Base-by-base conservation (phyloP, 345 rosid species). In the Gossypium arboreum region DNA sequence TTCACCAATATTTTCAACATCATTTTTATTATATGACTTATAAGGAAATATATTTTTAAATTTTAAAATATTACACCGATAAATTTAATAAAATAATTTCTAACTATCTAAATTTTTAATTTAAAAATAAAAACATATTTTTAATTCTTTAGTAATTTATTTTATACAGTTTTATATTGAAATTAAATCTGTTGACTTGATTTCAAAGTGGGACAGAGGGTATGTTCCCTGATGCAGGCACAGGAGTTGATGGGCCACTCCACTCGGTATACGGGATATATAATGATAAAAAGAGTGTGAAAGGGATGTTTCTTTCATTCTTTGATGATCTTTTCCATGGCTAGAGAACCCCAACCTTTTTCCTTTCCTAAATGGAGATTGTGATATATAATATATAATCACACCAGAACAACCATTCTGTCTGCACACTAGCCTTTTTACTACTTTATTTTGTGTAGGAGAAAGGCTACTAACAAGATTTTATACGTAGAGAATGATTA, bases 221-320 rank as follows among this genome's bases (percentile, higher is more conserved):
- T 54, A 54, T 54, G 62, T 58, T 12, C 62, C 62, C 62, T 58
- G 29, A 3, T 58, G 62, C 62, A 24, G 29, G 15, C 34, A 58
- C 62, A 24, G 15, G 62, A 58, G 34, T 22, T 58, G 34, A 24
- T 58, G 62, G 62, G 62, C 34, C 62, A 24, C 62, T 58, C 4
- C 34, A 58, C 13, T 11, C 1, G 22, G 12, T 57, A 57, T 9
- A 57, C 20, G 60, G 59, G 59, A 17, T 34, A 34, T 34, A 34
- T 34, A 25, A 68, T 22, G 55, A 54, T 68, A 17, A 75, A 84
- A 86, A 83, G 84, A 50, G 62, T 59, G 51, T 58, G 87, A 88
- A 77, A 85, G 80, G 70, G 88, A 85, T 77, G 81, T 73, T 71
- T 74, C 51, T 10, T 51, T 22, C 34, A 24, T 54, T 39, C 11